A percentile compares a stretch with the other conserved stretches of the same genome.
phyloP scores from a whole-genome alignment of 108 stramenopile genomes.

The Stephanodiscus minutulus region DNA sequence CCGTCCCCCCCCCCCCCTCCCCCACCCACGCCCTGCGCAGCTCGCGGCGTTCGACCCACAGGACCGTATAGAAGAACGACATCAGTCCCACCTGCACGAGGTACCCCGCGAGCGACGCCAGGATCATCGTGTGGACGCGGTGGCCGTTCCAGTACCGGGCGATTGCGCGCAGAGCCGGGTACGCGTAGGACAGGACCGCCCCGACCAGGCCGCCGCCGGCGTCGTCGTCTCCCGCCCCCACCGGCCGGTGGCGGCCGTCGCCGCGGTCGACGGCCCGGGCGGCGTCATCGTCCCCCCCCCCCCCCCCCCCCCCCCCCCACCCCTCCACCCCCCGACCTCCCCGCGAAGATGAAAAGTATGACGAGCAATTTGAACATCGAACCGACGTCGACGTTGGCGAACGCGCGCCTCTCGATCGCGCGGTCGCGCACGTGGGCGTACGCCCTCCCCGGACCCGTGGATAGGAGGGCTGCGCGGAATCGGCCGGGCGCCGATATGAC shows the following conservation, averaged over 20 bases:
- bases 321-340: slow-evolving; percentile 27
- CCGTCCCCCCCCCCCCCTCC: neutral
- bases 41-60: slow-evolving; percentile 45
- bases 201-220: slow-evolving; percentile 10
- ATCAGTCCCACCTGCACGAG: slow-evolving; percentile 38
- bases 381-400: slow-evolving; percentile 32
- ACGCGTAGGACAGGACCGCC: neutral
- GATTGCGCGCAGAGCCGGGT: neutral
- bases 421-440: slow-evolving; percentile 24
- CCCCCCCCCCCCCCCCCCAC: neutral
- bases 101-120: slow-evolving; percentile 36
- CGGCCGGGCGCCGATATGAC: slow-evolving; percentile 10
- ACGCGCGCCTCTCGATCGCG: slow-evolving; percentile 31
- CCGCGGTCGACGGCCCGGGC: neutral
- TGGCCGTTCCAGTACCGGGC: slow-evolving; percentile 26
- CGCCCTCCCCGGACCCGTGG: slow-evolving; percentile 33
- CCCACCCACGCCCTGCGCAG: slow-evolving; percentile 34
- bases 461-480: slow-evolving; percentile 20
- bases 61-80: slow-evolving; percentile 43
- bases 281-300: neutral
- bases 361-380: slow-evolving; percentile 40
- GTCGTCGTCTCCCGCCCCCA: neutral
- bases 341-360: slow-evolving; percentile 35
- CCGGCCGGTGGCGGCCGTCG: neutral
- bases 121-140: slow-evolving; percentile 23